Conservation (phyloP, 2,329 filamentous ascomycete species). For the Arthrinium phaeospermum region DNA sequence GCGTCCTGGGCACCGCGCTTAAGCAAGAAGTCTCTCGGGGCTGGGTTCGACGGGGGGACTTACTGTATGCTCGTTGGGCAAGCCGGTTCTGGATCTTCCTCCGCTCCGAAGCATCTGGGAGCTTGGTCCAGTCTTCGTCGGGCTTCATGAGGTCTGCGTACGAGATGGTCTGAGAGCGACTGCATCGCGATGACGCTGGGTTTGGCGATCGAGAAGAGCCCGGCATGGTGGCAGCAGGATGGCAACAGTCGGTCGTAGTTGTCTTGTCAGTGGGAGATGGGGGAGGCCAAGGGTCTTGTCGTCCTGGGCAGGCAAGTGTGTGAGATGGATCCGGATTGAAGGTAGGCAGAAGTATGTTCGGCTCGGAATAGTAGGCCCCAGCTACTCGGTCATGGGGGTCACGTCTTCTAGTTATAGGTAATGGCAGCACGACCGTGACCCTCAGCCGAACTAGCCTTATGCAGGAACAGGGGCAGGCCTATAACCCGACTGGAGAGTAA, state of each 20-base stretch:
- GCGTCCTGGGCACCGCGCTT: slow-evolving; percentile 25
- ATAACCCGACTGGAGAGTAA: slow-evolving; percentile 1
- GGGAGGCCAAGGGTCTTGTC: neutral
- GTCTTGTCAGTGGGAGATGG: neutral
- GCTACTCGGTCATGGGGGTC: neutral
- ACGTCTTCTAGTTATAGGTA: slow-evolving; percentile 11
- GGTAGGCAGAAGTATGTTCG: neutral
- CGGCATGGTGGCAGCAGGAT: neutral
- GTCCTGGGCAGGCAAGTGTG: neutral
- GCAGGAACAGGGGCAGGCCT: slow-evolving; percentile 10
- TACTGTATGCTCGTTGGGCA: slow-evolving; percentile 42
- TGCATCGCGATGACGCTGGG: slow-evolving; percentile 38
- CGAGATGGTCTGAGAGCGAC: slow-evolving; percentile 39
- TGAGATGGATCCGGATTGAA: neutral
- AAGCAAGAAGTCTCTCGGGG: neutral
- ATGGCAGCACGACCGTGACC: neutral
- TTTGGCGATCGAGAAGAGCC: slow-evolving; percentile 6
- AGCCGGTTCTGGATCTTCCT: slow-evolving; percentile 44
- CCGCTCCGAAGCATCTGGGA: slow-evolving; percentile 40
- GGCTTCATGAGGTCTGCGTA: slow-evolving; percentile 43
- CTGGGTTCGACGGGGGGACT: slow-evolving; percentile 24
- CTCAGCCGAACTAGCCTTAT: neutral
- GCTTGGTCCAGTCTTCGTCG: slow-evolving; percentile 42
- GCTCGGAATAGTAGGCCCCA: neutral
- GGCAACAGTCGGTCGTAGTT: neutral